Base-by-base conservation (phyloP, 805 yeast species). In the Jamesozyma rosinii region DNA sequence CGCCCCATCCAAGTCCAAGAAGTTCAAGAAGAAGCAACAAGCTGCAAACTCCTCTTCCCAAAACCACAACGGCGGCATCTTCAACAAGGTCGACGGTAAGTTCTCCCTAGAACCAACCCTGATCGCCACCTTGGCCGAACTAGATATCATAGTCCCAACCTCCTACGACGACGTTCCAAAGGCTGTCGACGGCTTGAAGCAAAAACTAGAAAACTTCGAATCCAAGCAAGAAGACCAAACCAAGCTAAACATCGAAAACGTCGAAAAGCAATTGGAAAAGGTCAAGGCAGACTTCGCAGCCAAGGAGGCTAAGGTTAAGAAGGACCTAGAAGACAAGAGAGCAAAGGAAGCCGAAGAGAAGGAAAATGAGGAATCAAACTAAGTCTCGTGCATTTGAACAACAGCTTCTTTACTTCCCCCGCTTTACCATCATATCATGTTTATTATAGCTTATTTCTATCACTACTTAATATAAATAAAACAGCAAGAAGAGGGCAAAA, bases 221-320 rank as follows among this genome's bases (percentile, higher is more conserved):
- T 71, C 72, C 40, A 79, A 79, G 66, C 95, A 87, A 70, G 89
- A 81, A 47, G 84, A 79, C 44, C 84, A 80, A 58, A 86, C 97
- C 47, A 75, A 79, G 61, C 75, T 76, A 64, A 82, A 83, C 63
- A 71, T 83, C 51, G 84, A 75, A 55, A 74, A 74, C 50, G 95
- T 92, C 40, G 79, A 86, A 68, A 81, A 79, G 44, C 82, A 82
- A 64, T 75, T 86, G 51, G 82, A 81, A 48, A 73, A 80, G 59
- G 66, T 85, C 48, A 81, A 81, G 58, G 74, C 73, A 42, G 70
- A 67, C 40, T 76, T 65, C 49, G 71, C 69, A 34, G 65, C 59
- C 49, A 71, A 67, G 48, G 80, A 72, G 49, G 74, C 55, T 42
- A 49, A 61, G 43, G 52, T 61, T 32, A 62, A 57, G 44, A 42